Conservation (phyloP, 78 protist species). For the Dictyostelium capitatum region DNA sequence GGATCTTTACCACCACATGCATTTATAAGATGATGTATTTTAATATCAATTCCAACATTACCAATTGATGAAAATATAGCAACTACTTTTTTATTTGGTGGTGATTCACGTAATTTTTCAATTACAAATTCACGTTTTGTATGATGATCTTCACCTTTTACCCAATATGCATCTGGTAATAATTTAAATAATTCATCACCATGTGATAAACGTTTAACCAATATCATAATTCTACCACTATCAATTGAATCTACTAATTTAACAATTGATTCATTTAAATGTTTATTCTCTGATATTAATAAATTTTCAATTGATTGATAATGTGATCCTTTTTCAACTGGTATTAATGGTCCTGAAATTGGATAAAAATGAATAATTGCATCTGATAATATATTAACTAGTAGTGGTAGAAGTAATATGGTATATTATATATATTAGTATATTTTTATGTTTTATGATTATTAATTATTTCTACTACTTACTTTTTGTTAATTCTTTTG, state of each 20-base stretch:
- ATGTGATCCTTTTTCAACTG: not conserved
- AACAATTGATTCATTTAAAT: conserved; percentile 64
- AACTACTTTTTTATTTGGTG: conserved; percentile 50
- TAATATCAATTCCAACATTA: conserved; percentile 74
- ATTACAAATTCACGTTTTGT: conserved; percentile 73
- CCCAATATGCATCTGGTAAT: conserved; percentile 77
- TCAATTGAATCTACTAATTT: conserved; percentile 37
- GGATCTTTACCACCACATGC: conserved; percentile 82
- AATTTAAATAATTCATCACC: conserved; percentile 44
- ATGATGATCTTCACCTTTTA: conserved; percentile 67
- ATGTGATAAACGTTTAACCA: conserved; percentile 69
- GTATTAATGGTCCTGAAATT: conserved; percentile 18
- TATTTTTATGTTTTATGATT: not conserved
- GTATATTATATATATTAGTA: not conserved
- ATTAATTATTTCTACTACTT: not conserved
- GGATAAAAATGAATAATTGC: conserved; percentile 69
- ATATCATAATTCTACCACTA: conserved; percentile 75
- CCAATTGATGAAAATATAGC: conserved; percentile 81
- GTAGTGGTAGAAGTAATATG: not conserved
- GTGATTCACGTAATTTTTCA: conserved; percentile 23
- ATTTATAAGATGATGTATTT: conserved; percentile 74
- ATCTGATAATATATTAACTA: conserved; percentile 49
- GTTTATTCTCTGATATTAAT: conserved; percentile 49
- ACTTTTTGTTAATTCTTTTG: conserved; percentile 53
- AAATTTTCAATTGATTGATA: not conserved